Percentiles rank a stretch among this genome's conserved stretches.
Evolutionary conservation across 169 alveolate genomes (phyloP).

Genomic region (Besnoitia besnoiti): DNA sequence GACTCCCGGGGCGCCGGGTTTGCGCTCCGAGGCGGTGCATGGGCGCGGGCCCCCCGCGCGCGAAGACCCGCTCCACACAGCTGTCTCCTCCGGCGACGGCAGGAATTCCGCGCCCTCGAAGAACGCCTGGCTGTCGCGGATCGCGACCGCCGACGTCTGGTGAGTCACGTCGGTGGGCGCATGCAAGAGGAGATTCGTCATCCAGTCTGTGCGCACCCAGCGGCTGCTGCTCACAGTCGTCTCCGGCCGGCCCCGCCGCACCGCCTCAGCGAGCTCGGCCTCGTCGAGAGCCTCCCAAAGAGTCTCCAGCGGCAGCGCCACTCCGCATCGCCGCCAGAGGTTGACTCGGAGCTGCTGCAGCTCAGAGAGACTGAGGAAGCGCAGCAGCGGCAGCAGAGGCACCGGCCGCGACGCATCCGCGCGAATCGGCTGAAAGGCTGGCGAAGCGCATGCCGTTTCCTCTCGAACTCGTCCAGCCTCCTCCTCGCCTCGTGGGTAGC

Average conservation of each 20-base stretch:
- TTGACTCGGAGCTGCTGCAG: constrained; percentile 16
- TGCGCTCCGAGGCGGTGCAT: not conserved
- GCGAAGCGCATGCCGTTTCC: too few relatives aligned
- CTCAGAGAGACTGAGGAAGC: not conserved
- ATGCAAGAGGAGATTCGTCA: constrained; percentile 28
- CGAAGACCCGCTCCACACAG: not conserved
- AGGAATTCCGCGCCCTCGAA: constrained; percentile 1
- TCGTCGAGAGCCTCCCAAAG: constrained; percentile 31
- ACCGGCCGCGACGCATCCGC: not conserved
- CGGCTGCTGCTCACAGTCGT: constrained; percentile 37
- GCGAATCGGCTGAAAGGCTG: not conserved
- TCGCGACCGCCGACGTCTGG: not conserved
- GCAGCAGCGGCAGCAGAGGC: constrained; percentile 17
- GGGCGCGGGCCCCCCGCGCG: too few relatives aligned
- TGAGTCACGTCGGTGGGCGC: constrained; percentile 42
- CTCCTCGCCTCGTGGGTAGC: not conserved
- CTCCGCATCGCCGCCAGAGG: constrained; percentile 24
- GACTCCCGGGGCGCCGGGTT: not conserved
- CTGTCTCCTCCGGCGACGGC: not conserved
- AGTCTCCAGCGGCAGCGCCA: not conserved
- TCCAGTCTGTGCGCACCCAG: constrained; percentile 4
- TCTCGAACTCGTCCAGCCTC: too few relatives aligned
- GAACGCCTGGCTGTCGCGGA: constrained; percentile 21
- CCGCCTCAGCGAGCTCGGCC: not conserved
- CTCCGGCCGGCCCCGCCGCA: constrained; percentile 16